Base-by-base conservation (phyloP, 305 asterid genomes). In the Fraxinus baroniana region DNA sequence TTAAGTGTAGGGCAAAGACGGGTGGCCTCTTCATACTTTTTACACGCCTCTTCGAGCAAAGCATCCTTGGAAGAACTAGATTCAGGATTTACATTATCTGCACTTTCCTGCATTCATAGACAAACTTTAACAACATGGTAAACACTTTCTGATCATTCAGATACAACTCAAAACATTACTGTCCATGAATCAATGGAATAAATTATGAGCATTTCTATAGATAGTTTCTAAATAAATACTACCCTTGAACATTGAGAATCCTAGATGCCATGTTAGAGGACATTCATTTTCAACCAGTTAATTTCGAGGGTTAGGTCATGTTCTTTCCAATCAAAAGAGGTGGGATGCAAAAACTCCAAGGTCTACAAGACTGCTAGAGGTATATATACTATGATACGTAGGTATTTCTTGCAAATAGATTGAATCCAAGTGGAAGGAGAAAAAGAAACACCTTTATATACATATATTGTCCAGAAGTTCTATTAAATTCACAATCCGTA, bases 31-130 rank as follows among this genome's bases (percentile, higher is more conserved):
- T 96, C 98, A 84, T 96, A 96, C 89, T 96, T 96, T 87, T 85
- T 91, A 83, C 98, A 96, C 37, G 99, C 99, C 92, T 94, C 98
- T 89, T 94, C 98, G 78, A 97, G 98, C 91, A 97, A 90, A 83
- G 93, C 94, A 85, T 97, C 99, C 90, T 94, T 97, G 57, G 98
- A 94, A 85, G 98, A 92, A 85, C 88, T 88, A 57, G 99, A 91
- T 80, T 94, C 98, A 72, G 97, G 92, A 88, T 85, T 90, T 73
- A 97, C 94, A 85, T 97, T 97, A 87, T 97, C 99, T 72, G 99
- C 99, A 91, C 99, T 97, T 92, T 97, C 99, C 99, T 97, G 97
- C 91, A 89, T 46, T 87, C 78, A 80, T 77, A 75, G 35, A 76
- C 77, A 84, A 83, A 74, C 13, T 64, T 79, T 46, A 41, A 57